Evolutionary conservation across 441 rosid genomes (phyloP), one percentile per base, ranked within the genome.

Genomic region (Erysimum cheiri): DNA sequence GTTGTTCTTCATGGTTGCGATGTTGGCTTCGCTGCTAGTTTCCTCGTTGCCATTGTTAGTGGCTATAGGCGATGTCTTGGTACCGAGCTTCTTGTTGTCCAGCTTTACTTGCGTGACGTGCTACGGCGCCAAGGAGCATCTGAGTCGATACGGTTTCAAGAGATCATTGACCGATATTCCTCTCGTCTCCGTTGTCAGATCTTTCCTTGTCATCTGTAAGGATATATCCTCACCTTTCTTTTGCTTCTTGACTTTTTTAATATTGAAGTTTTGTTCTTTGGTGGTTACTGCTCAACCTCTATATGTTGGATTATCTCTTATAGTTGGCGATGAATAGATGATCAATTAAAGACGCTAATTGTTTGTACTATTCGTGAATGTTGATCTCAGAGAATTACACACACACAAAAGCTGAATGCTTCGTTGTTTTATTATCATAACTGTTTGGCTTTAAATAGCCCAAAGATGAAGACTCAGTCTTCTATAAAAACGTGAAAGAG

Each of bases 31-130:
- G 37, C 81, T 88, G 29, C 61, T 86, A 53, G 87, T 80, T 8
- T 88, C 88, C 36, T 88, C 91, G 13, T 67, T 88, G 69, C 91
- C 94, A 39, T 71, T 88, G 58, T 81, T 86, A 40, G 94, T 88
- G 28, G 85, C 94, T 47, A 57, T 84, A 5, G 83, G 85, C 2
- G 94, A 88, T 39, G 89, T 85, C 4, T 48, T 85, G 65, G 82
- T 83, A 22, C 85, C 84, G 3, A 80, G 73, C 63, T 75, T 81
- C 14, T 63, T 88, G 80, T 60, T 86, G 11, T 69, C 93, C 9
- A 88, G 83, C 70, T 88, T 88, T 73, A 82, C 87, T 37, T 88
- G 89, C 39, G 58, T 85, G 48, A 78, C 76, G 8, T 88, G 94
- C 67, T 73, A 74, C 29, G 80, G 85, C 22, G 62, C 80, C 28